Evolutionary conservation across 257 asterid species (phyloP).

Genomic region (Lantana camara): DNA sequence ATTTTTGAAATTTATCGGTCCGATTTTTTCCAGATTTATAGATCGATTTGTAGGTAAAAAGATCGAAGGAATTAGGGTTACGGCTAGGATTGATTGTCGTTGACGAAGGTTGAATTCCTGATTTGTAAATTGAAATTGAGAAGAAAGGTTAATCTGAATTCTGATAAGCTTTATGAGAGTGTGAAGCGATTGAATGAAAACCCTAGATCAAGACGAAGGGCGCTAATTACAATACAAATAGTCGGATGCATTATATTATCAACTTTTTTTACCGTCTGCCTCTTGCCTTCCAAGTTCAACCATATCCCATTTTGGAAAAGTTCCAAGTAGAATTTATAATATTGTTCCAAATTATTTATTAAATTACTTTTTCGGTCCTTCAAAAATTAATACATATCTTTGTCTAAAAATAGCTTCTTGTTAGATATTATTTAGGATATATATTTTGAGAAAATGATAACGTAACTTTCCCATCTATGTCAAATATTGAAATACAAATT

Average conservation of each 20-base stretch:
- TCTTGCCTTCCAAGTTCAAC: too few relatives aligned
- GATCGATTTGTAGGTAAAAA: constrained; percentile 32
- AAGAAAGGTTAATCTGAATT: constrained; percentile 37
- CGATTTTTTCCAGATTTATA: constrained; percentile 43
- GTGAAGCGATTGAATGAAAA: constrained; percentile 46
- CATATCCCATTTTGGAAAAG: too few relatives aligned
- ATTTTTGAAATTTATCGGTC: constrained; percentile 36
- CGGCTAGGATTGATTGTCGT: constrained; percentile 30
- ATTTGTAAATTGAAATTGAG: constrained; percentile 26
- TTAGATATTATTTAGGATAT: too few relatives aligned
- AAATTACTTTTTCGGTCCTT: too few relatives aligned
- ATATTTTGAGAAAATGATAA: too few relatives aligned
- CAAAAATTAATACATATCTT: too few relatives aligned
- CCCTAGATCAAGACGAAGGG: constrained; percentile 65
- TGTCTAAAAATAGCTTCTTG: too few relatives aligned
- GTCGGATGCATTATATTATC: neutral
- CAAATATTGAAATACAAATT: too few relatives aligned
- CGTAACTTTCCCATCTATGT: too few relatives aligned
- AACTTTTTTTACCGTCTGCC: neutral
- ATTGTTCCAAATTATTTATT: too few relatives aligned
- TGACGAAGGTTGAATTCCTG: constrained; percentile 37
- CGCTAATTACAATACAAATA: neutral
- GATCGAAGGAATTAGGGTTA: constrained; percentile 35
- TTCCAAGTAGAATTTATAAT: too few relatives aligned
- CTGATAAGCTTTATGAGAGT: constrained; percentile 23